These are phyloP conservation scores for Davidsoniella eucalypti DNA, from an alignment of 2,329 filamentous ascomycete species.

Conservation along the genomic window DNA sequence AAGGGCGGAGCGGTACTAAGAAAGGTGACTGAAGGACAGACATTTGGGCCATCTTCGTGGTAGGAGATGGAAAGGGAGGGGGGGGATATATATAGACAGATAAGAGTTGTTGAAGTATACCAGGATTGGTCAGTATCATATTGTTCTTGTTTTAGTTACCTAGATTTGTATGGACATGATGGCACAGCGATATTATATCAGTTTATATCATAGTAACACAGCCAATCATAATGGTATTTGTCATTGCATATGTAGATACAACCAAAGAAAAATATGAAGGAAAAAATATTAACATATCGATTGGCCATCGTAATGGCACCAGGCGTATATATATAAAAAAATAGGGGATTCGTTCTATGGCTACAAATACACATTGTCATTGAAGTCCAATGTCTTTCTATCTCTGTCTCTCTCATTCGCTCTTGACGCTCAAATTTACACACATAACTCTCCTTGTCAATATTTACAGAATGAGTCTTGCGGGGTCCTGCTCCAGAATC, in stretches of 20 bases:
- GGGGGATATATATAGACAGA: too few species aligned
- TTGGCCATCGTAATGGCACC: slow-evolving; percentile 10
- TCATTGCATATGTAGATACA: not conserved
- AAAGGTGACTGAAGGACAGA: slow-evolving; percentile 34
- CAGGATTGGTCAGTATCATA: not conserved
- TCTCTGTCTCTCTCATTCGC: not conserved
- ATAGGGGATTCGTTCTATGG: slow-evolving; percentile 3
- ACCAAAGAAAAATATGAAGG: not conserved
- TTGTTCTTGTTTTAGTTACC: not conserved
- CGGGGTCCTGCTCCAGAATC: slow-evolving; percentile 66
- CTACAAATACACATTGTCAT: slow-evolving; percentile 12
- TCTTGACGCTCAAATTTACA: slow-evolving; percentile 4
- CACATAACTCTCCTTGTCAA: slow-evolving; percentile 3
- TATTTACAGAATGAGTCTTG: slow-evolving; percentile 47
- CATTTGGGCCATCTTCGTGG: slow-evolving; percentile 45
- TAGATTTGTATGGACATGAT: too few species aligned
- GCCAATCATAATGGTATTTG: slow-evolving; percentile 3
- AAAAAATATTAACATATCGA: not conserved
- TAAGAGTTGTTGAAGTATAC: not conserved
- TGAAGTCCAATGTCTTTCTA: slow-evolving; percentile 4
- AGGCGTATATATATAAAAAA: slow-evolving; percentile 12
- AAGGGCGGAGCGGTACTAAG: slow-evolving; percentile 41
- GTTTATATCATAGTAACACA: not conserved
- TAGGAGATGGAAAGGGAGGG: slow-evolving; percentile 15
- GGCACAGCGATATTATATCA: too few species aligned